A percentile compares a stretch with the other conserved stretches of the same genome.
These are phyloP conservation scores for Solanum hybrid DNA, from an alignment of 305 asterid genomes.

Conservation along the genomic window DNA sequence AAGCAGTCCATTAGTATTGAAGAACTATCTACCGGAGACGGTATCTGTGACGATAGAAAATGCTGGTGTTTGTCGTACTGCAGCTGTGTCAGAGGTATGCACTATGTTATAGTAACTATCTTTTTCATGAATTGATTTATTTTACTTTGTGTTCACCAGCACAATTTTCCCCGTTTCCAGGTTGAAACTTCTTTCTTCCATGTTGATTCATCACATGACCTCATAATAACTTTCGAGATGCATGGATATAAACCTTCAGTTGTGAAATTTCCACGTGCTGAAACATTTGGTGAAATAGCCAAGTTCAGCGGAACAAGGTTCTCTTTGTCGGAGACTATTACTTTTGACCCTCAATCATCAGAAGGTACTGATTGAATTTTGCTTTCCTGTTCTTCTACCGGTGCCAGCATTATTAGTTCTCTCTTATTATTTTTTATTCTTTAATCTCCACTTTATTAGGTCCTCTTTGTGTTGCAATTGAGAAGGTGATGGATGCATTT, in stretches of 20 bases:
- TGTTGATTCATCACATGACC: conserved; percentile 85
- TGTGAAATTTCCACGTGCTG: conserved; percentile 85
- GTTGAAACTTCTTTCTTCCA: conserved; percentile 85
- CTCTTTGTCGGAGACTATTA: conserved; percentile 63
- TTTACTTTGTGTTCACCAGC: conserved; percentile 10
- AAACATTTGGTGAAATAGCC: conserved; percentile 60
- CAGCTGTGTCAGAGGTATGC: conserved; percentile 66
- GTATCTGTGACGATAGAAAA: conserved; percentile 65
- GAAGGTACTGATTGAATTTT: conserved; percentile 39
- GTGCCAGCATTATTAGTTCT: conserved; percentile 1
- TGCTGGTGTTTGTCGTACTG: conserved; percentile 63
- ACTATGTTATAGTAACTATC: conserved; percentile 2
- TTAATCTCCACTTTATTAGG: conserved; percentile 35
- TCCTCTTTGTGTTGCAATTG: conserved; percentile 64
- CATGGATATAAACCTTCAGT: conserved; percentile 60
- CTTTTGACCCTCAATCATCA: conserved; percentile 54
- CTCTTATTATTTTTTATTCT: conserved; percentile 7
- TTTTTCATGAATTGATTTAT: neutral
- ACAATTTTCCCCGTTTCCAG: conserved; percentile 37
- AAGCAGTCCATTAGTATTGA: conserved; percentile 69
- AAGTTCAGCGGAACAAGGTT: conserved; percentile 85
- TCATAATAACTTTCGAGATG: conserved; percentile 54
- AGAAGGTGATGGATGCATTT: conserved; percentile 88
- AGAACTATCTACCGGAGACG: conserved; percentile 69
- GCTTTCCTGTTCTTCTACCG: neutral